Evolutionary conservation across 768 basidiomycete species (phyloP).

Genomic region (Mycena metata): DNA sequence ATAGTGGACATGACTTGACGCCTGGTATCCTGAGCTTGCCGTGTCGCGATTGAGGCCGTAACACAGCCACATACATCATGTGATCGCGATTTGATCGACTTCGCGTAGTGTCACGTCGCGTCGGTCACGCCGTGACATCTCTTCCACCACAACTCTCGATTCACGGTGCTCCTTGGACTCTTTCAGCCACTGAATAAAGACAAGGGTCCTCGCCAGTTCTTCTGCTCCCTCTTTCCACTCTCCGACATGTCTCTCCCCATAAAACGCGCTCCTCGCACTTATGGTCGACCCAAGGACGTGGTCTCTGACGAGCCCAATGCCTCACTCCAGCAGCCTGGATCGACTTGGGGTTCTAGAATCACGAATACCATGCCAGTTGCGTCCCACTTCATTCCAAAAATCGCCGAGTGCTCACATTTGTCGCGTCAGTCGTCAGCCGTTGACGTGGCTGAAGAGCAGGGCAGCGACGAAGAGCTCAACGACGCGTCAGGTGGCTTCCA

Average conservation of each 20-base stretch:
- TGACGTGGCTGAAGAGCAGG: conserved; percentile 31
- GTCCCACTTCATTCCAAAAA: neutral
- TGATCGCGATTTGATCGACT: neutral
- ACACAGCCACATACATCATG: neutral
- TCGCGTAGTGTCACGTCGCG: no score
- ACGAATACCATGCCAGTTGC: neutral
- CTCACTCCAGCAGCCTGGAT: conserved; percentile 11
- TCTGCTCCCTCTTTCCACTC: neutral
- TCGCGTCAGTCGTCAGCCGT: conserved; percentile 25
- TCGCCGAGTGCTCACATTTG: neutral
- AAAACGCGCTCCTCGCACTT: conserved; percentile 35
- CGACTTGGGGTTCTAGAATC: neutral
- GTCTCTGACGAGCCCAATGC: conserved; percentile 11
- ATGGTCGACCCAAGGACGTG: conserved; percentile 28
- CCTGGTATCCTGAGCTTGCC: neutral
- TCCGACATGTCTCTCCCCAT: conserved; percentile 21
- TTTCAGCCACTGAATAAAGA: conserved; percentile 6
- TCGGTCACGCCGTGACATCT: neutral
- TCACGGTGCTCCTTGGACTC: neutral
- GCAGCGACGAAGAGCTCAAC: conserved; percentile 23
- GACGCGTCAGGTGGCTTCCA: conserved; percentile 33
- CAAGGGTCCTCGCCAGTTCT: neutral
- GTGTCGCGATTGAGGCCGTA: no score
- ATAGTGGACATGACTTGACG: neutral
- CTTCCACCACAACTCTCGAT: neutral